A percentile compares a stretch with the other conserved stretches of the same genome.
Evolutionary conservation across 2,329 filamentous ascomycete species (phyloP).

Genomic region (Aschersonia sp.): DNA sequence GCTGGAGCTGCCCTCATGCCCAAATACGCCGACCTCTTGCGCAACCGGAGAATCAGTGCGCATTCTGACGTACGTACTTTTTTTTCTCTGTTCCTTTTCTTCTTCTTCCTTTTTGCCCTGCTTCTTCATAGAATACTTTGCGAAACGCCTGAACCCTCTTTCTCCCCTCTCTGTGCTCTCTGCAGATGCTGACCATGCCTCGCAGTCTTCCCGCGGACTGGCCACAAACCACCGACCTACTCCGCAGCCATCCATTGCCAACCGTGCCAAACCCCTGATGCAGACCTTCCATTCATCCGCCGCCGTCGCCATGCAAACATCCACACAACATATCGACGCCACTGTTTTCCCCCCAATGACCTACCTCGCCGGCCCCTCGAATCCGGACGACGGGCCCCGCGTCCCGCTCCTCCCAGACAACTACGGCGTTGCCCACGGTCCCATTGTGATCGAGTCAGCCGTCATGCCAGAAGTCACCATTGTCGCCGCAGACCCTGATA

Average conservation of each 20-base stretch:
- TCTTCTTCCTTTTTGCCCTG: not conserved
- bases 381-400: constrained; percentile 27
- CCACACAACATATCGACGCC: constrained; percentile 31
- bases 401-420: constrained; percentile 48
- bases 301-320: constrained; percentile 22
- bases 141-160: not conserved
- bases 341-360: constrained; percentile 35
- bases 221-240: constrained; percentile 33
- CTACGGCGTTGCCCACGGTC: constrained; percentile 28
- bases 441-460: constrained; percentile 27
- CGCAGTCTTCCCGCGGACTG: constrained; percentile 22
- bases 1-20: constrained; percentile 26
- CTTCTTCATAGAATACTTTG: too few relatives aligned
- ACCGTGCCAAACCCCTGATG: constrained; percentile 42
- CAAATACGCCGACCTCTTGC: constrained; percentile 32
- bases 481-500: constrained; percentile 40
- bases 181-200: constrained; percentile 2
- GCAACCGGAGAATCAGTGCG: constrained; percentile 19
- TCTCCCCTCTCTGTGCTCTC: too few relatives aligned
- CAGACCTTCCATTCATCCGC: constrained; percentile 43
- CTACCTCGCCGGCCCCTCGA: constrained; percentile 12
- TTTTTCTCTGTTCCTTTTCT: not conserved
- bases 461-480: constrained; percentile 35
- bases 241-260: constrained; percentile 26
- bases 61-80: constrained; percentile 23